These are phyloP conservation scores for Rubus idaeus DNA, from an alignment of 306 rosid genomes.

Conservation along the genomic window DNA sequence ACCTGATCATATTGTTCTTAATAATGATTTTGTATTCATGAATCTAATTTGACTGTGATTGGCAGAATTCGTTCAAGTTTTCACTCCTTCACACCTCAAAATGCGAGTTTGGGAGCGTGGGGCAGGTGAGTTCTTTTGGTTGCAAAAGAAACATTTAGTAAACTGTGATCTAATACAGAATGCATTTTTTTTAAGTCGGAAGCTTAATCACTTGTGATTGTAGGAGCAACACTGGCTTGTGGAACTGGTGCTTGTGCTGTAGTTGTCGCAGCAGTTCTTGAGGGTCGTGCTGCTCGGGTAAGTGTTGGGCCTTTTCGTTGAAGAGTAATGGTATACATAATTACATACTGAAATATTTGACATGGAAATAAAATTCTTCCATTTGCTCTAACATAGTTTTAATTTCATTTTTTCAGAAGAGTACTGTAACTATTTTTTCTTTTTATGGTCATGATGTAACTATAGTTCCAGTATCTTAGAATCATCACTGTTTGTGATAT, in stretches of 20 bases:
- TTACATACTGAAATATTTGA: too few relatives aligned
- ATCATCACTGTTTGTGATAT: not conserved
- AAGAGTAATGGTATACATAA: too few relatives aligned
- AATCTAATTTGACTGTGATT: constrained; percentile 21
- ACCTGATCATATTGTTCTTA: not conserved
- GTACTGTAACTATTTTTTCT: not conserved
- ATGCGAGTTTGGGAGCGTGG: constrained; percentile 99
- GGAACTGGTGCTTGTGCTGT: constrained; percentile 97
- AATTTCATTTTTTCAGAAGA: not conserved
- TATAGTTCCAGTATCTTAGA: not conserved
- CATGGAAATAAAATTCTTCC: too few relatives aligned
- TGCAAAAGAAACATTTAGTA: not conserved
- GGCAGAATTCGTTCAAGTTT: constrained; percentile 91
- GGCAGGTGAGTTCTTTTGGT: constrained; percentile 61
- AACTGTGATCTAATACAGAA: not conserved
- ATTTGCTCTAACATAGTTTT: too few relatives aligned
- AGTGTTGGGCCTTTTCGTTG: constrained; percentile 3
- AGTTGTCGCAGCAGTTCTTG: constrained; percentile 91
- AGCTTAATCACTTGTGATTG: constrained; percentile 22
- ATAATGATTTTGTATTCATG: not conserved
- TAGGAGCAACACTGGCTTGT: constrained; percentile 90
- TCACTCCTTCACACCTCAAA: constrained; percentile 73
- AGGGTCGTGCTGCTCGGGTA: constrained; percentile 84
- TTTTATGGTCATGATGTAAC: not conserved
- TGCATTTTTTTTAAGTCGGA: not conserved